These are phyloP conservation scores for Penicillium hordei DNA, from an alignment of 2,329 filamentous ascomycete genomes.

Conservation along the genomic window DNA sequence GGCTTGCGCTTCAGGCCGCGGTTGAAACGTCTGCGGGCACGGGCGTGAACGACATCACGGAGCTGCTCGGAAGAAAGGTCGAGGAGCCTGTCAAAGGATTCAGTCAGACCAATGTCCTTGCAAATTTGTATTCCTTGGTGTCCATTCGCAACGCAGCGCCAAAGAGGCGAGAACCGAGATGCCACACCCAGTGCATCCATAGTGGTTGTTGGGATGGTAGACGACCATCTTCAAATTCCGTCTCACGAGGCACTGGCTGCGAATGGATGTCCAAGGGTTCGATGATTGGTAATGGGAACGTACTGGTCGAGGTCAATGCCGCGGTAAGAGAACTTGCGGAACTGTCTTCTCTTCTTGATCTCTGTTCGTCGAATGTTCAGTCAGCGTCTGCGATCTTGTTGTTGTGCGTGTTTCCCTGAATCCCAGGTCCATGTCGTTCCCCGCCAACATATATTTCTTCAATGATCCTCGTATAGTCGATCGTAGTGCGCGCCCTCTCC, in stretches of 20 bases:
- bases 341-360: conserved; percentile 99
- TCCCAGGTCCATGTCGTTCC: conserved; percentile 20
- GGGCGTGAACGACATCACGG: conserved; percentile 98
- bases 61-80: conserved; percentile 98
- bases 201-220: not conserved
- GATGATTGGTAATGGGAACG: conserved; percentile 44
- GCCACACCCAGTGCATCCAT: not conserved
- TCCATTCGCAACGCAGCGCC: conserved; percentile 5
- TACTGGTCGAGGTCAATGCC: conserved; percentile 99
- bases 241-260: conserved; percentile 10
- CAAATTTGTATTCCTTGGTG: not conserved
- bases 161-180: conserved; percentile 8
- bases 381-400: conserved; percentile 31
- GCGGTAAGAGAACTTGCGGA: conserved; percentile 99
- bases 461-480: conserved; percentile 9
- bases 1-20: conserved; percentile 99
- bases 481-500: not conserved
- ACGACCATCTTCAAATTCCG: conserved; percentile 7
- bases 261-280: conserved; percentile 7
- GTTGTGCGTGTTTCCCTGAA: conserved; percentile 17
- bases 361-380: conserved; percentile 55
- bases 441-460: conserved; percentile 1
- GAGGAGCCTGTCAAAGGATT: conserved; percentile 70
- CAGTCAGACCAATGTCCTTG: conserved; percentile 25
- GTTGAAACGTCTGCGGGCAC: conserved; percentile 98